phyloP scores from a whole-genome alignment of 2,329 filamentous ascomycete genomes.

The Trichoderma asperellum region DNA sequence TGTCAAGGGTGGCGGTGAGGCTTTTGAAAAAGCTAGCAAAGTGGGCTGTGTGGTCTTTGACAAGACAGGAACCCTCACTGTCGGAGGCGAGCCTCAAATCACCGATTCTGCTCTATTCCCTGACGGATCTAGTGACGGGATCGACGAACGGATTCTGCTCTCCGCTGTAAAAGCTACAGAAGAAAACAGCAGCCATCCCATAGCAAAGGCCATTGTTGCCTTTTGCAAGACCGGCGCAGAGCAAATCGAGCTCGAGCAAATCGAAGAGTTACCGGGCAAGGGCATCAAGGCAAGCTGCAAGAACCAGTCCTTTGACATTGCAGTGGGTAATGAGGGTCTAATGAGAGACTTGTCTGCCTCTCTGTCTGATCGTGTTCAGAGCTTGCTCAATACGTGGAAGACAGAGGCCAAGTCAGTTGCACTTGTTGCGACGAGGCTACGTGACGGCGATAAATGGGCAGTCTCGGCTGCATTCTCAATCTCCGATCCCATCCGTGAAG shows the following conservation, averaged over 20 bases:
- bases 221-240: slow-evolving; percentile 56
- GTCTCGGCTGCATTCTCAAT: slow-evolving; percentile 73
- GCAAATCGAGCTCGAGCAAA: slow-evolving; percentile 43
- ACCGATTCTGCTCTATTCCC: slow-evolving; percentile 56
- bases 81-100: slow-evolving; percentile 71
- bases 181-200: slow-evolving; percentile 73
- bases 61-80: slow-evolving; percentile 83
- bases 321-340: slow-evolving; percentile 75
- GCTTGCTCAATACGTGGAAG: slow-evolving; percentile 60
- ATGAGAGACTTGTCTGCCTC: slow-evolving; percentile 56
- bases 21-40: slow-evolving; percentile 80
- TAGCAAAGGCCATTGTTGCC: slow-evolving; percentile 69
- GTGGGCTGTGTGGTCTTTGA: slow-evolving; percentile 83
- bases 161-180: slow-evolving; percentile 65
- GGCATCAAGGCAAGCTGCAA: slow-evolving; percentile 65
- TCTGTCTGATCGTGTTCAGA: slow-evolving; percentile 43
- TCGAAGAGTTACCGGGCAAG: slow-evolving; percentile 72
- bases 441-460: slow-evolving; percentile 43
- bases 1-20: slow-evolving; percentile 82
- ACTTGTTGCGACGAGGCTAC: slow-evolving; percentile 54
- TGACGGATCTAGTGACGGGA: slow-evolving; percentile 33
- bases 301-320: slow-evolving; percentile 51
- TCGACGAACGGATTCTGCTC: slow-evolving; percentile 46
- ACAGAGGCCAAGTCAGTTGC: slow-evolving; percentile 66
- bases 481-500: slow-evolving; percentile 77